Evolutionary conservation across 176 grass and related monocot genomes (phyloP).

Genomic region (Zoysia japonica): DNA sequence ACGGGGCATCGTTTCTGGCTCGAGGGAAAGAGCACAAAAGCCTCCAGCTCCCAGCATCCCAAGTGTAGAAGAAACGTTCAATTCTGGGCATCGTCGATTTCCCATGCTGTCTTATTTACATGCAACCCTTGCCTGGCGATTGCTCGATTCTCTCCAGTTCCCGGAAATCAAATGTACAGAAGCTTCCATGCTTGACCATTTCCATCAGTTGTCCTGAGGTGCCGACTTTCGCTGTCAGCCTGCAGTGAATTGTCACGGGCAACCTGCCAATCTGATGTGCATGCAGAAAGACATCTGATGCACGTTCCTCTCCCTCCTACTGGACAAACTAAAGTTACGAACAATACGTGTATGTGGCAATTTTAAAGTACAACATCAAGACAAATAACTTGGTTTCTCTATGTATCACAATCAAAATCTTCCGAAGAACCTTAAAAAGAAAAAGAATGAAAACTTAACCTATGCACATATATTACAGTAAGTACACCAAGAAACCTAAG

Average conservation of each 20-base stretch:
- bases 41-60: too few species aligned
- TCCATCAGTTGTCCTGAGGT: not conserved
- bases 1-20: too few species aligned
- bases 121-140: not conserved
- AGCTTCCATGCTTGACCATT: not conserved
- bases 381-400: not conserved
- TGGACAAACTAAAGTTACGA: not conserved
- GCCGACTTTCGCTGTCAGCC: not conserved
- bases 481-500: conserved; percentile 12
- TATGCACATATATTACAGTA: conserved; percentile 32
- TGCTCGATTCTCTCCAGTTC: not conserved
- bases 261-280: not conserved
- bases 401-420: conserved; percentile 4
- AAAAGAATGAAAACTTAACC: not conserved
- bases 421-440: not conserved
- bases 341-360: not conserved
- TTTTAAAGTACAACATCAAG: conserved; percentile 14
- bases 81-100: too few species aligned
- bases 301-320: not conserved
- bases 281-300: not conserved
- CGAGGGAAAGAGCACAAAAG: too few species aligned
- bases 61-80: too few species aligned
- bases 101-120: too few species aligned
- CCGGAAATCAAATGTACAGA: not conserved
- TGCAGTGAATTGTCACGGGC: not conserved